Conservation (phyloP, 306 rosid species). For the Pachyrhizus erosus region DNA sequence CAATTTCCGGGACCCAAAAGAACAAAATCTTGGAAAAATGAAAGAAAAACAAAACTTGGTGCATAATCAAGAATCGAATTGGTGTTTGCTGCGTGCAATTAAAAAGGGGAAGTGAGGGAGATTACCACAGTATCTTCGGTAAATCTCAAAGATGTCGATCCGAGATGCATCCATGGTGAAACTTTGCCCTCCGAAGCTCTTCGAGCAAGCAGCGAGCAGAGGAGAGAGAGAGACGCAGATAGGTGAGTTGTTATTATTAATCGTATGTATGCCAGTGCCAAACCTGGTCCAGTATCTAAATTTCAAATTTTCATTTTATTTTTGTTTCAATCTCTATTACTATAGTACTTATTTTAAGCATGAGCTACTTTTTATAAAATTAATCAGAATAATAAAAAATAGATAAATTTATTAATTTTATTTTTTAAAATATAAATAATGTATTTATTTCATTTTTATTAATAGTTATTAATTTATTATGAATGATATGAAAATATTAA, state of each 20-base stretch:
- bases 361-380: too few relatives aligned
- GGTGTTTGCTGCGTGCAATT: background rate
- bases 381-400: too few relatives aligned
- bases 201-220: constrained; percentile 43
- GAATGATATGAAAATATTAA: too few relatives aligned
- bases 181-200: constrained; percentile 44
- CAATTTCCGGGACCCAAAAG: constrained; percentile 2
- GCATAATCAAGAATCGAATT: constrained; percentile 7
- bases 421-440: too few relatives aligned
- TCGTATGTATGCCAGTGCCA: background rate
- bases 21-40: background rate
- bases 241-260: background rate
- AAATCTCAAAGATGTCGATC: constrained; percentile 71
- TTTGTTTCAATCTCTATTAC: background rate
- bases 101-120: background rate
- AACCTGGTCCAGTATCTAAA: background rate
- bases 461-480: too few relatives aligned
- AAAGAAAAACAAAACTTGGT: background rate
- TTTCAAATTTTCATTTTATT: background rate
- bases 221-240: background rate
- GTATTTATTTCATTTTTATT: too few relatives aligned
- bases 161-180: constrained; percentile 62
- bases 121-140: constrained; percentile 76
- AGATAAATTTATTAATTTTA: too few relatives aligned
- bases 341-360: too few relatives aligned